These are phyloP conservation scores for Kazachstania kunashirensis DNA, from an alignment of 805 yeast genomes.

Conservation along the genomic window DNA sequence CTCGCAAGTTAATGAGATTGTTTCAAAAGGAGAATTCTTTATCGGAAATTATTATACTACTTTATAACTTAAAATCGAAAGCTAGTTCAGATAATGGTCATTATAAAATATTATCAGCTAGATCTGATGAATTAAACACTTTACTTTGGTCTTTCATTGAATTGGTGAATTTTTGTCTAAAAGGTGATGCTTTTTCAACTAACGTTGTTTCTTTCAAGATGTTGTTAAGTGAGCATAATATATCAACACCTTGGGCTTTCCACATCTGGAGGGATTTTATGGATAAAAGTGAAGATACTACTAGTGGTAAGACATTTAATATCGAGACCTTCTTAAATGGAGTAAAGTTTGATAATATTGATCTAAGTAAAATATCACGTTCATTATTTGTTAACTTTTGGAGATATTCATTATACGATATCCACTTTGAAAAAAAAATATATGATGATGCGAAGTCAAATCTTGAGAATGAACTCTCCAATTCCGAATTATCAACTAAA, in stretches of 20 bases:
- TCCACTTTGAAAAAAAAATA: constrained; percentile 40
- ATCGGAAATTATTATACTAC: constrained; percentile 56
- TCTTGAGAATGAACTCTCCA: constrained; percentile 10
- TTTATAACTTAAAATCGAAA: constrained; percentile 39
- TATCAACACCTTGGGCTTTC: constrained; percentile 58
- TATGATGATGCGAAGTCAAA: constrained; percentile 38
- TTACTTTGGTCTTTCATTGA: constrained; percentile 59
- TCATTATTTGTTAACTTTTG: constrained; percentile 57
- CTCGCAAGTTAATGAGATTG: constrained; percentile 39
- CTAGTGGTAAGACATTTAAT: background rate
- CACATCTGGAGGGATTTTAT: constrained; percentile 59
- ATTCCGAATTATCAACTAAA: constrained; percentile 8
- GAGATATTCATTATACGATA: constrained; percentile 64
- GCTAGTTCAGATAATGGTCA: constrained; percentile 37
- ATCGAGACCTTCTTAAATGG: constrained; percentile 10
- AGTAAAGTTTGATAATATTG: constrained; percentile 12
- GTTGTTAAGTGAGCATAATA: constrained; percentile 35
- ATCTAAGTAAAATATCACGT: constrained; percentile 26
- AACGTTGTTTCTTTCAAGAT: constrained; percentile 35
- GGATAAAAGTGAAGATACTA: constrained; percentile 11
- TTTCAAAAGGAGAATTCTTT: constrained; percentile 38
- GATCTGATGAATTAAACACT: constrained; percentile 61
- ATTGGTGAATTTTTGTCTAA: constrained; percentile 44
- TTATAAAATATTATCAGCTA: constrained; percentile 61
- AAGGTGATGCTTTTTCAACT: constrained; percentile 23